Conservation (phyloP, 192 early-diverging fungal genomes). For the Phlyctochytrium planicorne region DNA sequence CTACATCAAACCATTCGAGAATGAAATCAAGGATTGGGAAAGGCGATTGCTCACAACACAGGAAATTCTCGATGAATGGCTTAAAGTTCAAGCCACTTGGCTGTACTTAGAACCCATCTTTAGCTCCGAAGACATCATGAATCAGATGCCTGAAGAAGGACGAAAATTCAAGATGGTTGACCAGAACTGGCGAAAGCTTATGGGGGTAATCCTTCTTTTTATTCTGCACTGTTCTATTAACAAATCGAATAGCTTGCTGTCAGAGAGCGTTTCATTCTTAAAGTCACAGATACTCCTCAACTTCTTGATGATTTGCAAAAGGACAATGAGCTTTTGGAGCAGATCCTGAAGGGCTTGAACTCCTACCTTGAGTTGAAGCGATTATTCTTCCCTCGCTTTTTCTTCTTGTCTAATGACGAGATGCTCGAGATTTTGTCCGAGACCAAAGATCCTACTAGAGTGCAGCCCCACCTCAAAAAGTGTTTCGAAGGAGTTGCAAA, state of each 20-base stretch:
- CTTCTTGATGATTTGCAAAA: conserved; percentile 55
- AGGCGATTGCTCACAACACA: conserved; percentile 52
- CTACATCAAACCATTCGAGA: conserved; percentile 65
- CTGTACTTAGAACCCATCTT: conserved; percentile 66
- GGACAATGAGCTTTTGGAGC: conserved; percentile 54
- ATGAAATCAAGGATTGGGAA: conserved; percentile 65
- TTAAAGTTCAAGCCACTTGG: conserved; percentile 69
- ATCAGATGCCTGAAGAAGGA: conserved; percentile 69
- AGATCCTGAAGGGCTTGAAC: conserved; percentile 64
- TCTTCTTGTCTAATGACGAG: conserved; percentile 68
- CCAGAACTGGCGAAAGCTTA: conserved; percentile 57
- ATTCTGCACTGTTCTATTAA: conserved; percentile 29
- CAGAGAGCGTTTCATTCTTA: conserved; percentile 54
- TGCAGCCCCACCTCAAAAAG: conserved; percentile 67
- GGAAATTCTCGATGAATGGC: conserved; percentile 66
- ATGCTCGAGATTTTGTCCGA: conserved; percentile 69
- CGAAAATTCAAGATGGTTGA: conserved; percentile 62
- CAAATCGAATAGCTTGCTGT: conserved; percentile 40
- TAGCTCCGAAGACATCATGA: conserved; percentile 66
- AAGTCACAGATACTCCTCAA: conserved; percentile 60
- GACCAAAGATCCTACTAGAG: conserved; percentile 62
- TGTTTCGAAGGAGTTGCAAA: conserved; percentile 63
- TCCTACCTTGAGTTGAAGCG: conserved; percentile 62
- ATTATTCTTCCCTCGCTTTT: conserved; percentile 61
- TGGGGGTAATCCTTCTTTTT: conserved; percentile 40